Conservation (phyloP, 768 basidiomycete species). For the Russula brevipes region DNA sequence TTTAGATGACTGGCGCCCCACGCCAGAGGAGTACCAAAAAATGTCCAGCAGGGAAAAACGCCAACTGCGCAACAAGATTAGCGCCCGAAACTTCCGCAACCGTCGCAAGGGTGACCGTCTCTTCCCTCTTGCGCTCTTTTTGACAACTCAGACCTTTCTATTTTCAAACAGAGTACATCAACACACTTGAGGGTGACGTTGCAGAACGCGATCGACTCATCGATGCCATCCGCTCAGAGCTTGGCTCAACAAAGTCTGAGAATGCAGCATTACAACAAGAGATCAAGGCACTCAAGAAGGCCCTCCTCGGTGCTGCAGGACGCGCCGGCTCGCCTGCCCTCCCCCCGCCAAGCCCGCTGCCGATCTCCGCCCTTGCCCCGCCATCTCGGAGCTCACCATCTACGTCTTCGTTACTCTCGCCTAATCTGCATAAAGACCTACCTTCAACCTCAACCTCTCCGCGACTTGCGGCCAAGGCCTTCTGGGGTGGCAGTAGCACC, state of each 20-base stretch:
- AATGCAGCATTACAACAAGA: constrained; percentile 79
- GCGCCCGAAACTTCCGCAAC: constrained; percentile 91
- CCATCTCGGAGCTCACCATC: constrained; percentile 27
- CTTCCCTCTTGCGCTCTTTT: constrained; percentile 1
- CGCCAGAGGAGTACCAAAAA: constrained; percentile 91
- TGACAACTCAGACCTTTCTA: background rate
- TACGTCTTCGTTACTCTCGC: constrained; percentile 39
- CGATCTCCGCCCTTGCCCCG: constrained; percentile 24
- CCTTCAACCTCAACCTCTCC: constrained; percentile 49
- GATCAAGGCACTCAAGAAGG: constrained; percentile 66
- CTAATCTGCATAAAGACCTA: constrained; percentile 76
- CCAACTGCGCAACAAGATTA: constrained; percentile 95
- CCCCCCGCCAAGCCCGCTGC: constrained; percentile 43
- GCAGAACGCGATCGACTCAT: constrained; percentile 88
- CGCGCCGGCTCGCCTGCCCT: constrained; percentile 36
- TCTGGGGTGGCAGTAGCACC: constrained; percentile 73
- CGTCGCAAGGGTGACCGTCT: constrained; percentile 73
- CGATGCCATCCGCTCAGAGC: constrained; percentile 78
- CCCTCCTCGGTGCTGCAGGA: constrained; percentile 63
- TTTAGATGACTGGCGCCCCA: constrained; percentile 78
- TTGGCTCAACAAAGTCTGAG: constrained; percentile 73
- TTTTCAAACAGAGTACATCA: constrained; percentile 71
- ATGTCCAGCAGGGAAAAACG: constrained; percentile 95
- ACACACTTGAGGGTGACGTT: constrained; percentile 89
- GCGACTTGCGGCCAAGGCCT: constrained; percentile 47